Base-by-base conservation (phyloP, 2,329 filamentous ascomycete genomes). In the Microsporum ferrugineum region DNA sequence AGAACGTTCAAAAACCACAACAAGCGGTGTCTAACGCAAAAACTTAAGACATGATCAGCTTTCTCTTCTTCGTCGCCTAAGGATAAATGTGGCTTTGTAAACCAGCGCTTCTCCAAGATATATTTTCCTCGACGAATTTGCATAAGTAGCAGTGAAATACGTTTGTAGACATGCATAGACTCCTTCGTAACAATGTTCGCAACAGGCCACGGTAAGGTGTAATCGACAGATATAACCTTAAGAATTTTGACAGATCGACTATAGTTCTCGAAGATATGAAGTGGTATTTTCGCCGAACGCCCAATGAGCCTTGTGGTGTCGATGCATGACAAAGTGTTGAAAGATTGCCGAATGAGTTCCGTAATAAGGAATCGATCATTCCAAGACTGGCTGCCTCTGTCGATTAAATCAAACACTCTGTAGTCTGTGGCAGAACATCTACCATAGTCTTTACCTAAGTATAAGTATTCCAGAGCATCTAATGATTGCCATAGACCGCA, bases 301-400 rank as follows among this genome's bases (percentile, higher is more conserved):
- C 89, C 81, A 2, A 83, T 80, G 6, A 96, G 74, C 23, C 83
- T 82, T 57, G 85, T 82, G 1, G 79, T 66, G 60, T 90, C 83
- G 0, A 88, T 72, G 1, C 76, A 75, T 0, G 74, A 66, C 1
- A 83, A 68, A 0, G 69, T 70, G 3, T 77, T 79, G 70, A 90
- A 91, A 0, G 88, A 84, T 61, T 86, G 85, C 62, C 90, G 88
- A 0, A 87, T 85, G 1, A 90, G 75, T 65, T 91, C 89, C 0
- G 88, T 94, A 33, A 96, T 77, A 0, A 88, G 80, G 68, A 92
- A 95, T 23, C 85, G 83, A 71, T 96, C 90, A 63, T 87, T 86
- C 91, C 91, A 96, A 39, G 73, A 73, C 69, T 72, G 69, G 76
- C 79, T 73, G 10, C 75, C 75, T 57, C 72, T 78, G 66, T 94